A percentile compares a stretch with the other conserved stretches of the same genome.
Conservation (phyloP, 139 green algal genomes). For the Chlamydomonas sp. region DNA sequence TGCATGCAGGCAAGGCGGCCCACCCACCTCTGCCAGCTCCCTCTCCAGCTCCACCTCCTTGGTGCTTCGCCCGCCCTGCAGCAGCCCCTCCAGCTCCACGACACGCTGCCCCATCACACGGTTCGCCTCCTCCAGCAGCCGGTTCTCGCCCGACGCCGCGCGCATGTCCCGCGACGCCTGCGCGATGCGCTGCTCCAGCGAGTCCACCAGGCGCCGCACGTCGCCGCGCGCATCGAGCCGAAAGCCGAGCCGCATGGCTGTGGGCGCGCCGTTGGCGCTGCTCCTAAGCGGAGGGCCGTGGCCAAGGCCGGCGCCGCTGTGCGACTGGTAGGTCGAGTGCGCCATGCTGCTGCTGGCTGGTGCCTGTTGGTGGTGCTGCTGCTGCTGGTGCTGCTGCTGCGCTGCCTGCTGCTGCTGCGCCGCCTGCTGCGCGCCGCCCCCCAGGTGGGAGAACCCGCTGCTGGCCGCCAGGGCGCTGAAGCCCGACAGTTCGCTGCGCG, state of each 20-base stretch:
- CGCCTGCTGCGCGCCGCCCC: too few species aligned
- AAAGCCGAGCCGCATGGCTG: conserved; percentile 1
- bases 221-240: neutral
- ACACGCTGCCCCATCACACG: neutral
- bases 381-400: too few species aligned
- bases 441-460: neutral
- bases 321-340: too few species aligned
- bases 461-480: neutral
- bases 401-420: too few species aligned
- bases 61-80: neutral
- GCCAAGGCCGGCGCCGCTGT: too few species aligned
- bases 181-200: neutral
- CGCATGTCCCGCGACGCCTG: neutral
- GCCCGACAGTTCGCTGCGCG: neutral
- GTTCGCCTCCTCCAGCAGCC: neutral
- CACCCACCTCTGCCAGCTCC: conserved; percentile 1
- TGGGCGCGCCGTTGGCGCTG: too few species aligned
- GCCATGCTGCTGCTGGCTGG: too few species aligned
- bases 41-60: neutral
- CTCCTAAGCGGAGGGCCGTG: too few species aligned
- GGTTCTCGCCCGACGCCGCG: neutral
- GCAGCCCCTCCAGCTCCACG: conserved; percentile 8
- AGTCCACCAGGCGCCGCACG: conserved; percentile 2
- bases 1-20: neutral
- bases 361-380: too few species aligned